Base-by-base conservation (phyloP, 2,329 filamentous ascomycete genomes). In the Botryosphaeria agaves region DNA sequence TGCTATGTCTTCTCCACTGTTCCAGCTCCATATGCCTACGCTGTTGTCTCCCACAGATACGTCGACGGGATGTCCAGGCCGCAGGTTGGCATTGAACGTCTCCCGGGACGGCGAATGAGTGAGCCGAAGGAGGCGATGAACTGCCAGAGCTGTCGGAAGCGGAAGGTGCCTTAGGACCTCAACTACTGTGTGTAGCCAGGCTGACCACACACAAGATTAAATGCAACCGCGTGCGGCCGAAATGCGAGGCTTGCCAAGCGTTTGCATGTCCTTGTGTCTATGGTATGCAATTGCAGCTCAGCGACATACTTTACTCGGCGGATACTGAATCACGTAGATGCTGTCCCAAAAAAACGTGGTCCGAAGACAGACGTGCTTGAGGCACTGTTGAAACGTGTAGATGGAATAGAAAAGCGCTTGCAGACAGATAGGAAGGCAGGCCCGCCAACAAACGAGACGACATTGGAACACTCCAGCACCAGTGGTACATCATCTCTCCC, bases 71-170 rank as follows among this genome's bases (percentile, higher is more conserved):
- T 82, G 65, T 71, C 77, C 39, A 69, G 80, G 45, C 76, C 77
- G 17, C 76, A 81, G 59, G 75, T 85, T 45, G 76, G 78, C 49
- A 87, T 87, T 52, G 77, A 85, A 56, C 72, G 80, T 37, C 60
- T 87, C 40, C 76, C 78, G 16, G 66, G 74, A 32, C 72, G 76
- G 38, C 72, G 77, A 25, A 62, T 72, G 54, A 73, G 66, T 53
- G 79, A 89, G 51, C 80, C 79, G 24, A 73, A 79, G 45, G 83
- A 91, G 61, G 80, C 79, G 19, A 92, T 92, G 83, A 92, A 92
- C 53, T 92, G 83, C 71, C 91, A 92, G 55, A 89, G 81, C 33
- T 92, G 83, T 61, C 72, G 83, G 42, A 91, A 91, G 57, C 69
- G 83, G 59, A 92, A 92, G 76, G 82, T 87, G 55, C 28, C 59